A percentile compares a stretch with the other conserved stretches of the same genome.
Conservation (phyloP, 2,329 filamentous ascomycete species). For the Ophiostoma sp. region DNA sequence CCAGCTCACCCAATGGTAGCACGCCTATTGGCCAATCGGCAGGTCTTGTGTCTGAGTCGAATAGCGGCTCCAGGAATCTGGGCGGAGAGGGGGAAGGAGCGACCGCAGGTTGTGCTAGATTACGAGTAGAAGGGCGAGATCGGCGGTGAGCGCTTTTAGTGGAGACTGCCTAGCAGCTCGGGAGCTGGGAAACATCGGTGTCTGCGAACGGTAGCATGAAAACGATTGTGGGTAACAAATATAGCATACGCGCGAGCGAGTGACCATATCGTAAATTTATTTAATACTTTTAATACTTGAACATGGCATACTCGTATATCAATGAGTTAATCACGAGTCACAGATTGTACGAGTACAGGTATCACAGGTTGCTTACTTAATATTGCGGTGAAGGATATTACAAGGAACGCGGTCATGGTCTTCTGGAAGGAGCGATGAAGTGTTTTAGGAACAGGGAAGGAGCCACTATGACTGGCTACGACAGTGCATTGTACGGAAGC, state of each 20-base stretch:
- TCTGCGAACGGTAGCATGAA: neutral
- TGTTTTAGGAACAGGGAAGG: conserved; percentile 7
- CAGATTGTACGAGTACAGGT: no score
- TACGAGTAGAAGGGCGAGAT: conserved; percentile 19
- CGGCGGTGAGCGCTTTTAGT: conserved; percentile 17
- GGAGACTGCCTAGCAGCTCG: neutral
- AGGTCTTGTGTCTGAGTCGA: neutral
- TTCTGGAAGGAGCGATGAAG: neutral
- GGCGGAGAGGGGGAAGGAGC: neutral
- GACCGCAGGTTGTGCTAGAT: neutral
- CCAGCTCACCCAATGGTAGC: conserved; percentile 10
- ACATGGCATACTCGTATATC: no score
- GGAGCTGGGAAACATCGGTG: conserved; percentile 1
- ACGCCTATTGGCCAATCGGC: conserved; percentile 17
- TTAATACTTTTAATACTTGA: no score
- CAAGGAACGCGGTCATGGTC: neutral
- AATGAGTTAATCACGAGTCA: no score
- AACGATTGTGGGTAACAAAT: no score
- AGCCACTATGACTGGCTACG: neutral
- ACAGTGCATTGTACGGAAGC: neutral
- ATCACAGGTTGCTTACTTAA: no score
- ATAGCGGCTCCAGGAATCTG: conserved; percentile 12
- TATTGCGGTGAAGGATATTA: no score
- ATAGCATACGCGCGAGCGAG: no score
- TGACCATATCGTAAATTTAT: no score